Conservation (phyloP, 1,139 yeast genomes). For the Suzukiozyma palmioleophila region DNA sequence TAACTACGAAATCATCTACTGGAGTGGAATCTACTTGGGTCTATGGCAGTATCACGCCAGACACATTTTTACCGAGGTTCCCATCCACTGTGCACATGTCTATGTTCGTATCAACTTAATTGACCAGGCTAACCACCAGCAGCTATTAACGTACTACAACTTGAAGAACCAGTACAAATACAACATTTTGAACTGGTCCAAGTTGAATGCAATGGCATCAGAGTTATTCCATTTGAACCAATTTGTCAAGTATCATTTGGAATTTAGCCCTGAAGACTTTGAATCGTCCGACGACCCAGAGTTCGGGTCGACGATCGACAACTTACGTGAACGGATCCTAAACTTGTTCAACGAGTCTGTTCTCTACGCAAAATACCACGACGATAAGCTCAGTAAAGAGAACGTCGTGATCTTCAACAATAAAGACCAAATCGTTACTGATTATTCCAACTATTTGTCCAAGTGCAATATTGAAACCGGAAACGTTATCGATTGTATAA, state of each 20-base stretch:
- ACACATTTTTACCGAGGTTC: conserved; percentile 63
- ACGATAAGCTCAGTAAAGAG: conserved; percentile 13
- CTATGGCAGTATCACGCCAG: conserved; percentile 62
- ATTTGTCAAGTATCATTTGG: conserved; percentile 61
- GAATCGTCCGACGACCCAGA: conserved; percentile 55
- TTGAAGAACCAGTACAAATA: conserved; percentile 24
- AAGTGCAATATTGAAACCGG: conserved; percentile 67
- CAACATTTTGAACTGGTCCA: conserved; percentile 22
- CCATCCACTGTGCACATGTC: conserved; percentile 75
- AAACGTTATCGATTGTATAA: conserved; percentile 48
- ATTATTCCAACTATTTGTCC: conserved; percentile 52
- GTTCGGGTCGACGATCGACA: conserved; percentile 63
- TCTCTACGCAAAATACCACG: conserved; percentile 27
- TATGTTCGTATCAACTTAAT: conserved; percentile 49
- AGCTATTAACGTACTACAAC: conserved; percentile 24
- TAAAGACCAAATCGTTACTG: conserved; percentile 20
- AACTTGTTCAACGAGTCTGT: conserved; percentile 51
- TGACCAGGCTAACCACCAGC: conserved; percentile 13
- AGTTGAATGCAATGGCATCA: conserved; percentile 24
- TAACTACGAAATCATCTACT: conserved; percentile 41
- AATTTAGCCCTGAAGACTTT: conserved; percentile 79
- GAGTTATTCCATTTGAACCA: conserved; percentile 21
- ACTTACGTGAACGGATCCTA: conserved; percentile 52
- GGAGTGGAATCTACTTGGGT: conserved; percentile 45
- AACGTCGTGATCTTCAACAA: conserved; percentile 31